These are phyloP conservation scores for Phaeosphaeria sp. DNA, from an alignment of 2,329 filamentous ascomycete species.

Conservation along the genomic window DNA sequence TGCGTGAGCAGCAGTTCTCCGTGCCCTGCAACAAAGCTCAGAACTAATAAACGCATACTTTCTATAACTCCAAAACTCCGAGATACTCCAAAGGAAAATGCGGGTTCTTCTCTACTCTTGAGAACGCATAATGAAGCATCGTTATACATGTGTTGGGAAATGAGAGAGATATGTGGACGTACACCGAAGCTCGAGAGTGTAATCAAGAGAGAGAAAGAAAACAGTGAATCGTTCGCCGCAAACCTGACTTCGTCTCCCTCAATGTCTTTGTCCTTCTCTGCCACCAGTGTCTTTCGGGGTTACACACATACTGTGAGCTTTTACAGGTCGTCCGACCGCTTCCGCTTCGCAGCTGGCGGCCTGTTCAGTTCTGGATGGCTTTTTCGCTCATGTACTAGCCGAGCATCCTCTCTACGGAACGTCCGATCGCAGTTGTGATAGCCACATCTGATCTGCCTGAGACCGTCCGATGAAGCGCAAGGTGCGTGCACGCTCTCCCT, in stretches of 20 bases:
- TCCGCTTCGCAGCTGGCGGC: slow-evolving; percentile 7
- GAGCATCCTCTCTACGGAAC: slow-evolving; percentile 6
- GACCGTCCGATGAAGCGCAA: neutral
- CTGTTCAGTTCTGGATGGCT: slow-evolving; percentile 10
- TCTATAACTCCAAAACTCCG: neutral
- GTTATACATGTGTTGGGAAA: too few relatives aligned
- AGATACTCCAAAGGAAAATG: neutral
- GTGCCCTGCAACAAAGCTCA: neutral
- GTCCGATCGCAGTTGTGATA: neutral
- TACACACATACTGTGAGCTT: too few relatives aligned
- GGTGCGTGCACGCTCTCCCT: slow-evolving; percentile 2
- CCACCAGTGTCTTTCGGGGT: too few relatives aligned
- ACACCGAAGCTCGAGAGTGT: neutral
- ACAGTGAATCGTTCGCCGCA: neutral
- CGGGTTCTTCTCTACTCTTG: too few relatives aligned
- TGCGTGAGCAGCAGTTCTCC: neutral
- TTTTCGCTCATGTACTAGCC: slow-evolving; percentile 4
- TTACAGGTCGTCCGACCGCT: slow-evolving; percentile 3
- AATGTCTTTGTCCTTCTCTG: too few relatives aligned
- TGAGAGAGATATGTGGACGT: neutral
- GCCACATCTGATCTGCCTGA: slow-evolving; percentile 5
- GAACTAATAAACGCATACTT: neutral
- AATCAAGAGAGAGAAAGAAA: neutral
- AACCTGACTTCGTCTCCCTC: too few relatives aligned
- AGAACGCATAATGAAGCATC: neutral